These are phyloP conservation scores for Grigorovia jiainica DNA, from an alignment of 805 yeast species.

Conservation along the genomic window DNA sequence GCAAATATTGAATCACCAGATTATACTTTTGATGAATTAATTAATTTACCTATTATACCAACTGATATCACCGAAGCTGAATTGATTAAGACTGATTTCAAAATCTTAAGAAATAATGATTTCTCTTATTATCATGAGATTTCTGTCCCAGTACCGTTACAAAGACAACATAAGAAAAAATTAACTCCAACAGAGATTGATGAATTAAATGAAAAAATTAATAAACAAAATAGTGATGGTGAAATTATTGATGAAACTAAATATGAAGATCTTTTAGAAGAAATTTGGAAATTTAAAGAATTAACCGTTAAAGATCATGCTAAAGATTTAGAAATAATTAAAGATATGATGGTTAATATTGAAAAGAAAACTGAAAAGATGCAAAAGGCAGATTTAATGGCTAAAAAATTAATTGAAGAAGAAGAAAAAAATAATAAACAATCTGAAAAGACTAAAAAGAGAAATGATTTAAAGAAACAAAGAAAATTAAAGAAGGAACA, in stretches of 20 bases:
- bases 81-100: neutral
- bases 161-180: conserved; percentile 9
- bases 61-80: neutral
- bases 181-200: conserved; percentile 5
- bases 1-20: conserved; percentile 15
- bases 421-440: conserved; percentile 7
- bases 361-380: neutral
- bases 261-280: too few relatives aligned
- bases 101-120: conserved; percentile 7
- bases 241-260: neutral
- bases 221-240: neutral
- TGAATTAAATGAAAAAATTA: too few relatives aligned
- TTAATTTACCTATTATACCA: conserved; percentile 8
- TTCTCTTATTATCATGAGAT: conserved; percentile 22
- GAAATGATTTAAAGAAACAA: conserved; percentile 7
- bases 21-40: conserved; percentile 20
- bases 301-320: conserved; percentile 1
- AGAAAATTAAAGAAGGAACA: conserved; percentile 10
- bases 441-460: conserved; percentile 5
- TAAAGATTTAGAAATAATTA: neutral
- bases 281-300: conserved; percentile 3
- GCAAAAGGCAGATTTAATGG: conserved; percentile 16
- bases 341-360: neutral
- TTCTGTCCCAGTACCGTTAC: conserved; percentile 20
- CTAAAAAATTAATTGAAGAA: conserved; percentile 14